Evolutionary conservation across 1,284 basidiomycete species (phyloP).

Genomic region (Naganishia cerealis): DNA sequence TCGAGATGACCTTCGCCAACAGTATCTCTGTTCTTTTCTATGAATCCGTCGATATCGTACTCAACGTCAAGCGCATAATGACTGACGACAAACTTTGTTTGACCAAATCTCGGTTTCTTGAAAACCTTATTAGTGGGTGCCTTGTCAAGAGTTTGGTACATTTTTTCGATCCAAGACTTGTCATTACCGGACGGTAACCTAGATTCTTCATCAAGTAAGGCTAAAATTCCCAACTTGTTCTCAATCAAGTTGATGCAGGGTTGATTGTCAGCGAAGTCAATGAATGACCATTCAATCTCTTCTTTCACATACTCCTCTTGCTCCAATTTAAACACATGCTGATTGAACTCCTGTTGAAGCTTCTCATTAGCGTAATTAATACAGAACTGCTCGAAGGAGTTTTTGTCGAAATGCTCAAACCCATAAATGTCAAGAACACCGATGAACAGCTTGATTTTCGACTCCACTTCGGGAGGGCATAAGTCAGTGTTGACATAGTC

Average conservation of each 20-base stretch:
- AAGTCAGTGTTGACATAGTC: too few relatives aligned
- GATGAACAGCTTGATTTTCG: constrained; percentile 98
- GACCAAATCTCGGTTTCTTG: constrained; percentile 97
- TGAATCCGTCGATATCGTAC: constrained; percentile 95
- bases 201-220: constrained; percentile 95
- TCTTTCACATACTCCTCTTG: constrained; percentile 99
- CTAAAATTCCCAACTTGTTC: constrained; percentile 90
- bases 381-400: constrained; percentile 99
- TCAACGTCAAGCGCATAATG: constrained; percentile 98
- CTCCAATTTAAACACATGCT: constrained; percentile 98
- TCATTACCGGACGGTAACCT: constrained; percentile 93
- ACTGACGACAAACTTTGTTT: constrained; percentile 93
- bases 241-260: constrained; percentile 98
- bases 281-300: constrained; percentile 99
- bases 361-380: constrained; percentile 99
- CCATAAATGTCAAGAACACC: constrained; percentile 94
- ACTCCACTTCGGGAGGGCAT: constrained; percentile 71
- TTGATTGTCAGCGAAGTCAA: constrained; percentile 96
- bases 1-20: constrained; percentile 97
- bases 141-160: constrained; percentile 81
- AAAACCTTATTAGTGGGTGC: constrained; percentile 84
- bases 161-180: constrained; percentile 87
- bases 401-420: constrained; percentile 97
- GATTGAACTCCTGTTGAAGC: constrained; percentile 71
- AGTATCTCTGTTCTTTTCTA: constrained; percentile 98